phyloP scores from a whole-genome alignment of 2,329 filamentous ascomycete species.

The Penicillium sp. region DNA sequence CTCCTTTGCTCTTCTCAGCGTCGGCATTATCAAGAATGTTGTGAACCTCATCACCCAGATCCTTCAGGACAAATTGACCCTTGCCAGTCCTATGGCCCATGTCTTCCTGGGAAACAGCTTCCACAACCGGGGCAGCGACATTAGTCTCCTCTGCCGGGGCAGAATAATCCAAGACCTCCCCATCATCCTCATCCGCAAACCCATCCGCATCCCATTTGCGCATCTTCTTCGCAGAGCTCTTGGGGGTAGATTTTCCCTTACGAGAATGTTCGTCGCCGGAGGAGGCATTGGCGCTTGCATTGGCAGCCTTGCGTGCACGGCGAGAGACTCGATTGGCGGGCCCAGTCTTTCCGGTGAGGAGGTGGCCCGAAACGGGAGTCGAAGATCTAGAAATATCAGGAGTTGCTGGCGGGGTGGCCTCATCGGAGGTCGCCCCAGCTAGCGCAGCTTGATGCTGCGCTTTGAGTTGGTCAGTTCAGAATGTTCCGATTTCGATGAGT shows the following conservation, averaged over 20 bases:
- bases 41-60: slow-evolving; percentile 90
- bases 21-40: slow-evolving; percentile 83
- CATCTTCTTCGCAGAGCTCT: slow-evolving; percentile 71
- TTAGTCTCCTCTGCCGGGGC: slow-evolving; percentile 61
- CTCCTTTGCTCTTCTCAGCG: slow-evolving; percentile 58
- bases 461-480: slow-evolving; percentile 32
- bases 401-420: slow-evolving; percentile 70
- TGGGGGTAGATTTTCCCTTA: slow-evolving; percentile 54
- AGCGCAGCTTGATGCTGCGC: slow-evolving; percentile 52
- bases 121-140: slow-evolving; percentile 61
- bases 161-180: slow-evolving; percentile 89
- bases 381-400: slow-evolving; percentile 78
- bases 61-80: slow-evolving; percentile 91
- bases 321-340: slow-evolving; percentile 78
- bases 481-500: background rate
- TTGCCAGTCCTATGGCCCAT: slow-evolving; percentile 86
- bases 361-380: slow-evolving; percentile 68
- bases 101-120: slow-evolving; percentile 74
- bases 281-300: slow-evolving; percentile 57
- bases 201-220: slow-evolving; percentile 93
- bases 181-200: slow-evolving; percentile 78
- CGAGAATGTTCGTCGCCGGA: slow-evolving; percentile 81
- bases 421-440: slow-evolving; percentile 58
- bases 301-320: slow-evolving; percentile 72
- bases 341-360: slow-evolving; percentile 73